Base-by-base conservation (phyloP, 257 asterid genomes). In the Solanum lycopersicoides region DNA sequence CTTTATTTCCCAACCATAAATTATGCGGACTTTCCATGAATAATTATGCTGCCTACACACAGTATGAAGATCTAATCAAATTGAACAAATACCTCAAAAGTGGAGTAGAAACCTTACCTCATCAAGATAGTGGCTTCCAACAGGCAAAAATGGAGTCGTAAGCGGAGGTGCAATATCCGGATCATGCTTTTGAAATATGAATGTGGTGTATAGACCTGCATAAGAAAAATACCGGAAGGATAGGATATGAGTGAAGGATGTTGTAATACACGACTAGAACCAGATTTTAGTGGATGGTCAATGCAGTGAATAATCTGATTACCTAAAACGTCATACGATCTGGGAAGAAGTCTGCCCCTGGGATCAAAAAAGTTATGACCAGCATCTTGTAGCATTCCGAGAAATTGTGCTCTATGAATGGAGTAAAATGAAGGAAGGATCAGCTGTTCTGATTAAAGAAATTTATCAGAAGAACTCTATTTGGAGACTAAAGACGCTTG, bases 151-250 rank as follows among this genome's bases (percentile, higher is more conserved):
- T 18, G 98, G 98, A 74, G 98, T 95, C 93, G 89, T 93, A 88
- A 97, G 98, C 90, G 98, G 99, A 90, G 98, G 98, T 53, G 89
- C 91, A 88, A 93, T 86, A 91, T 95, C 99, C 80, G 98, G 98
- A 91, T 97, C 98, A 63, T 95, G 98, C 92, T 97, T 97, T 89
- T 91, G 98, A 90, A 97, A 97, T 87, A 95, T 92, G 90, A 97
- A 97, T 56, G 98, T 95, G 76, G 97, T 95, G 89, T 91, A 97
- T 37, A 97, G 92, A 88, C 98, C 99, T 96, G 95, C 74, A 86
- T 76, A 89, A 47, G 56, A 89, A 88, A 42, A 76, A 85, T 32
- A 37, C 72, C 66, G 84, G 4, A 76, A 60, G 42, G 85, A n/a
- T 65, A 37, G 39, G 5, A 53, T 20, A 39, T 69, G 73, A 72